Evolutionary conservation across 2,329 filamentous ascomycete genomes (phyloP).

Genomic region (Aspergillus eucalypticola): DNA sequence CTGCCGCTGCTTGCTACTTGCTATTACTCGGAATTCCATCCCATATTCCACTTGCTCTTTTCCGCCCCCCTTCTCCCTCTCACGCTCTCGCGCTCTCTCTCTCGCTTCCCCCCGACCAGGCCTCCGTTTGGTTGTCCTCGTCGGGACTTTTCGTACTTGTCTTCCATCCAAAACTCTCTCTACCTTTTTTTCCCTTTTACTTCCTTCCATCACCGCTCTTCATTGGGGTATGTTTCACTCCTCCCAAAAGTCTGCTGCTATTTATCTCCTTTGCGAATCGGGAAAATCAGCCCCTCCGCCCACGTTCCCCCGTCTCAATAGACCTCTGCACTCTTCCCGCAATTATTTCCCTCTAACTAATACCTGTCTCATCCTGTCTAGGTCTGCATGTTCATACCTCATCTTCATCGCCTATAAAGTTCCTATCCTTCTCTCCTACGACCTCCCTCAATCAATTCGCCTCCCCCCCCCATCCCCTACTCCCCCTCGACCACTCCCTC

Average conservation of each 20-base stretch:
- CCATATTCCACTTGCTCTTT: neutral
- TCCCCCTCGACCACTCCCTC: conserved; percentile 5
- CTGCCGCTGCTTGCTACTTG: no score
- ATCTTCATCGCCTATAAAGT: conserved; percentile 15
- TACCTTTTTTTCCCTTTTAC: neutral
- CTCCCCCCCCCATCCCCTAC: neutral
- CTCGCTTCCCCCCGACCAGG: neutral
- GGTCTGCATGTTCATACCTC: conserved; percentile 16
- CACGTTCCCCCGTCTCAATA: conserved; percentile 17
- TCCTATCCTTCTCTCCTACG: neutral
- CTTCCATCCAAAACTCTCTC: neutral
- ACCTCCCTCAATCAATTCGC: conserved; percentile 3
- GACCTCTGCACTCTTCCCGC: conserved; percentile 13
- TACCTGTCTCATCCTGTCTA: conserved; percentile 13
- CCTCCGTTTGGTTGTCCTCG: conserved; percentile 5
- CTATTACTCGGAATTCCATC: neutral
- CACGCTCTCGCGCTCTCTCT: no score
- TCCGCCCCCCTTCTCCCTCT: neutral
- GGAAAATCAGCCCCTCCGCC: conserved; percentile 23
- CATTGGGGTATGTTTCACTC: conserved; percentile 21
- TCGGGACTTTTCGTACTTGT: neutral
- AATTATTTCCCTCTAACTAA: conserved; percentile 16
- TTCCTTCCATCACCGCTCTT: conserved; percentile 12
- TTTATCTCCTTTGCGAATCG: conserved; percentile 14
- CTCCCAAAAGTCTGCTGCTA: neutral